Conservation (phyloP, 495 filamentous ascomycete species). For the Penicillium verhagenii region DNA sequence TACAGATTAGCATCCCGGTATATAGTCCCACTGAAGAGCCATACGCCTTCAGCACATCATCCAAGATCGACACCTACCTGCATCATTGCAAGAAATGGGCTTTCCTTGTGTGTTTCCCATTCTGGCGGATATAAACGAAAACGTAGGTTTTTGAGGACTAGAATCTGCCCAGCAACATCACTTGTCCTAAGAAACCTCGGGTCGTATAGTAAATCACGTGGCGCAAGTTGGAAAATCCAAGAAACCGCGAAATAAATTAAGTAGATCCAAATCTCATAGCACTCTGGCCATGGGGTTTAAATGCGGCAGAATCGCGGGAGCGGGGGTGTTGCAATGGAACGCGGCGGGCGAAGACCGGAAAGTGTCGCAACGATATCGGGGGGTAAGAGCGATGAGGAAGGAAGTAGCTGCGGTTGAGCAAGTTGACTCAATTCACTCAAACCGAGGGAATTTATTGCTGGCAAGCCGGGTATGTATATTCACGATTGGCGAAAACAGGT, state of each 20-base stretch:
- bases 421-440: not conserved
- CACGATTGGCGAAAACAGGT: slow-evolving; percentile 5
- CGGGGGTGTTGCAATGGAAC: slow-evolving; percentile 20
- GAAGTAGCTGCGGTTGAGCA: not conserved
- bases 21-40: not conserved
- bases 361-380: not conserved
- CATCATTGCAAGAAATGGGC: slow-evolving; percentile 85
- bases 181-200: slow-evolving; percentile 12
- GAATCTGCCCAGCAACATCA: slow-evolving; percentile 37
- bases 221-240: not conserved
- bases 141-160: slow-evolving; percentile 18
- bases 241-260: not conserved
- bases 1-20: slow-evolving; percentile 8
- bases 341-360: slow-evolving; percentile 4
- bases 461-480: slow-evolving; percentile 20
- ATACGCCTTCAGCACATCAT: not conserved
- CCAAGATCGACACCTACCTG: slow-evolving; percentile 62
- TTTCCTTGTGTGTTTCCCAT: slow-evolving; percentile 98
- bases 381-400: not conserved
- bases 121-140: slow-evolving; percentile 20
- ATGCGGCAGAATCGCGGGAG: slow-evolving; percentile 19
- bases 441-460: not conserved
- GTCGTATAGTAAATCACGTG: not conserved
- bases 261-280: slow-evolving; percentile 11
- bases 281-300: slow-evolving; percentile 18